Conservation (phyloP, 305 asterid species). For the Rubia tinctorum region DNA sequence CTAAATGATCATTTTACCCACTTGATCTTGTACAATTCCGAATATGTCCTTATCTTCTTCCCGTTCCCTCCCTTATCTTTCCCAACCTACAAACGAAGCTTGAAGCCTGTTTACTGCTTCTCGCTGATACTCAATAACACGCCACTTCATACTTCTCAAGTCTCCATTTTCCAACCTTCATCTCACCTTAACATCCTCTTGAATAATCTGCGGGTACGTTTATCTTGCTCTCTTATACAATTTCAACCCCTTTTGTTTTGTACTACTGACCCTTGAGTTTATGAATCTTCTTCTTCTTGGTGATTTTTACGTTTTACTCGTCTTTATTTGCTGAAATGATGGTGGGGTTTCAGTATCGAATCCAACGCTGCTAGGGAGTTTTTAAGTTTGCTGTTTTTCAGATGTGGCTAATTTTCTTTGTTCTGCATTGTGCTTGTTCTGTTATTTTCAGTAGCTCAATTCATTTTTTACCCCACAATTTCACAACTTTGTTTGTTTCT, state of each 20-base stretch:
- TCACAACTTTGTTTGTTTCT: not conserved
- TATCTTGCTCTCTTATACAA: not conserved
- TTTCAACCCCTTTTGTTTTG: not conserved
- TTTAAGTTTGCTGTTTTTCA: not conserved
- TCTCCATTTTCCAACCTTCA: not conserved
- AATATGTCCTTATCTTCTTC: constrained; percentile 6
- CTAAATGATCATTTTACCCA: not conserved
- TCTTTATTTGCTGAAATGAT: not conserved
- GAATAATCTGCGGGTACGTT: not conserved
- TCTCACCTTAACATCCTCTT: not conserved
- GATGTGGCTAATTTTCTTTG: not conserved
- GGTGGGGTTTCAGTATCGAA: constrained; percentile 13
- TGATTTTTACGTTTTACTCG: not conserved
- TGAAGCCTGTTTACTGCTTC: not conserved
- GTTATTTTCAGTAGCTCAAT: not conserved
- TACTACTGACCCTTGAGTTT: not conserved
- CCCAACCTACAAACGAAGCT: constrained; percentile 15
- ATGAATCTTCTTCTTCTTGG: not conserved
- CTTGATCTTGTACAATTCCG: not conserved
- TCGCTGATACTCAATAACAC: not conserved
- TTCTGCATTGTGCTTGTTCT: constrained; percentile 9
- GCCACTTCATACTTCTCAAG: not conserved
- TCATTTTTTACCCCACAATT: not conserved
- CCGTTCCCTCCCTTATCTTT: constrained; percentile 17
- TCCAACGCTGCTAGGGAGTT: not conserved